Evolutionary conservation across 495 filamentous ascomycete genomes (phyloP).

Genomic region (Lasiosphaeriaceae sp.): DNA sequence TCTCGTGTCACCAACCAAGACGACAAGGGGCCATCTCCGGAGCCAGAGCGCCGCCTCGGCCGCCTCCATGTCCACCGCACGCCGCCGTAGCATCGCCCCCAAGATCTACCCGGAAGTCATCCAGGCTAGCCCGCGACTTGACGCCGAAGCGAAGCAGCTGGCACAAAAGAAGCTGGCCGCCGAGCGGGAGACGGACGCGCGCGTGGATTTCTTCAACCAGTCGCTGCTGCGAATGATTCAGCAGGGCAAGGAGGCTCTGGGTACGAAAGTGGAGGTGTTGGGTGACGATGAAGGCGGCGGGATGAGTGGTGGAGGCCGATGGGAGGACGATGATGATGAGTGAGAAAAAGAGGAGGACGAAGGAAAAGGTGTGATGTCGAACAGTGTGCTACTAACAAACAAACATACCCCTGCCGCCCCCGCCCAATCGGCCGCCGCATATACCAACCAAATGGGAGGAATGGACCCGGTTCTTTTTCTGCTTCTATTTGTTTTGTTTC

Average conservation of each 20-base stretch:
- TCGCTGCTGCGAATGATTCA: slow-evolving; percentile 79
- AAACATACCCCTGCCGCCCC: no score
- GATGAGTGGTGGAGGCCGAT: slow-evolving; percentile 15
- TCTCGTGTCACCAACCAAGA: slow-evolving; percentile 19
- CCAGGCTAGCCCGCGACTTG: slow-evolving; percentile 39
- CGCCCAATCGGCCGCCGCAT: no score
- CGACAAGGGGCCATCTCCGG: slow-evolving; percentile 26
- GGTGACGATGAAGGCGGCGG: slow-evolving; percentile 57
- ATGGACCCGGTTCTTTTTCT: no score
- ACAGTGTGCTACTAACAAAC: no score
- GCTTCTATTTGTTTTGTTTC: no score
- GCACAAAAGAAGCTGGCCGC: slow-evolving; percentile 62
- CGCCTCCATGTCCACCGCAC: slow-evolving; percentile 19
- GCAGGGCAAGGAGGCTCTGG: slow-evolving; percentile 82
- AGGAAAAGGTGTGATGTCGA: no score
- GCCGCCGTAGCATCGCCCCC: slow-evolving; percentile 11
- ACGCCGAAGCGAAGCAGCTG: slow-evolving; percentile 61
- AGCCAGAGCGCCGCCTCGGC: slow-evolving; percentile 32
- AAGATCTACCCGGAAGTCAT: slow-evolving; percentile 24
- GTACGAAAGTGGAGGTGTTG: slow-evolving; percentile 67
- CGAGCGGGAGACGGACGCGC: slow-evolving; percentile 74
- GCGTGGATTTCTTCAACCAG: slow-evolving; percentile 71
- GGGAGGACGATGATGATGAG: slow-evolving; percentile 38
- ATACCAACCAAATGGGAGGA: no score
- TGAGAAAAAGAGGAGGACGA: no score